Conservation (phyloP, 2,329 filamentous ascomycete species). For the Aspergillus aculeatinus region DNA sequence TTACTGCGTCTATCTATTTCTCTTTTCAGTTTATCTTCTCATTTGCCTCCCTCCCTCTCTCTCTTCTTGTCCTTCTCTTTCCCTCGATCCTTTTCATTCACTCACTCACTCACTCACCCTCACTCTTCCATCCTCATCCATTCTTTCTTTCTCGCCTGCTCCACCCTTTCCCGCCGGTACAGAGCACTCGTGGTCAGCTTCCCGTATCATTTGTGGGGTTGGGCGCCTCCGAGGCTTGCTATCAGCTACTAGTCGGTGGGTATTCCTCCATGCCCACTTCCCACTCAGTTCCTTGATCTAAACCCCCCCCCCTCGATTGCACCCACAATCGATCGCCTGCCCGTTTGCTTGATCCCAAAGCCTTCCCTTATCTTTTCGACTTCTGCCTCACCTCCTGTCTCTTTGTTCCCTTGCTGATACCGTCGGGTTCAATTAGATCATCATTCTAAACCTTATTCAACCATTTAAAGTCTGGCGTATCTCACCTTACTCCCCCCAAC, state of each 20-base stretch:
- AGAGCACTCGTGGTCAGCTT: slow-evolving; percentile 1
- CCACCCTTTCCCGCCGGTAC: neutral
- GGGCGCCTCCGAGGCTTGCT: slow-evolving; percentile 7
- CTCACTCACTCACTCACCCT: neutral
- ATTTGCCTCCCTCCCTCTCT: slow-evolving; percentile 1
- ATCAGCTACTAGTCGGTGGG: slow-evolving; percentile 2
- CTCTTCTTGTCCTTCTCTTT: slow-evolving; percentile 7
- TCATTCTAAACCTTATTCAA: neutral
- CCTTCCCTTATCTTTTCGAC: neutral
- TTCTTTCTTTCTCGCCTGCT: neutral
- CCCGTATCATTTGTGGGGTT: slow-evolving; percentile 7
- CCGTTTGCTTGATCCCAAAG: neutral
- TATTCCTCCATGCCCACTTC: slow-evolving; percentile 1
- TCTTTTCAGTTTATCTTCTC: neutral
- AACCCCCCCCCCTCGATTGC: neutral
- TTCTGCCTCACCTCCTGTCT: neutral
- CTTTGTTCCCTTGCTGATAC: neutral
- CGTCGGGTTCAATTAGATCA: neutral
- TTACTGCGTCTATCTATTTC: slow-evolving; percentile 5
- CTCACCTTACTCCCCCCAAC: neutral
- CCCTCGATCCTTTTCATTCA: neutral
- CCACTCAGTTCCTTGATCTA: slow-evolving; percentile 3
- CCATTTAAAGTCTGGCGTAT: neutral
- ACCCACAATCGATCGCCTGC: neutral
- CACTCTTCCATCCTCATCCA: neutral